A percentile compares a stretch with the other conserved stretches of the same genome.
Evolutionary conservation across 176 grass and related monocot genomes (phyloP).

Genomic region (Tuctoria greenei): DNA sequence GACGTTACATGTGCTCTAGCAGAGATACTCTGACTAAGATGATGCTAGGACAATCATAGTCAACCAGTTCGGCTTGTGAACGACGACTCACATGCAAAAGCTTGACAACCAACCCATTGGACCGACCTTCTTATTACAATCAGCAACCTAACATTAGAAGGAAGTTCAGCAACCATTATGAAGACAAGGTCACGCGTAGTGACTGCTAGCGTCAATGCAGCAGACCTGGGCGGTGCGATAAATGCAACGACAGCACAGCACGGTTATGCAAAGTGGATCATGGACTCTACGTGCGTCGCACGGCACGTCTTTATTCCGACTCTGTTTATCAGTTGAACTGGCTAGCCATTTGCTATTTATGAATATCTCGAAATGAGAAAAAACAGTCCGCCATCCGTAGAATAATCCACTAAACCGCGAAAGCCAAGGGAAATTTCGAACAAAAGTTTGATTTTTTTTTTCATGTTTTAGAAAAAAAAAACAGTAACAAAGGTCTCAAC

Average conservation of each 20-base stretch:
- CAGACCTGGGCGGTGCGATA: constrained; percentile 8
- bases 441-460: not conserved
- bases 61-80: not conserved
- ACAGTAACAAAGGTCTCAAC: not conserved
- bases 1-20: not conserved
- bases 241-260: constrained; percentile 19
- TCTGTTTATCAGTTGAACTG: not conserved
- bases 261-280: not conserved
- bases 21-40: not conserved
- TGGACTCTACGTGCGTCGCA: constrained; percentile 37
- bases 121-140: not conserved
- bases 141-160: not conserved
- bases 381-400: not conserved
- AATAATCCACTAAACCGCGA: not conserved
- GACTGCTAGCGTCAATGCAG: not conserved
- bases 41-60: constrained; percentile 16
- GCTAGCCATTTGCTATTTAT: not conserved
- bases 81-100: not conserved
- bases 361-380: constrained; percentile 4
- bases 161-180: not conserved
- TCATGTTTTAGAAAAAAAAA: not conserved
- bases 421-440: not conserved
- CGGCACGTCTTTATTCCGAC: constrained; percentile 38
- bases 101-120: constrained; percentile 9
- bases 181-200: not conserved